A percentile compares a stretch with the other conserved stretches of the same genome.
These are phyloP conservation scores for Phyllachora maydis DNA, from an alignment of 2,329 filamentous ascomycete species.

Conservation along the genomic window DNA sequence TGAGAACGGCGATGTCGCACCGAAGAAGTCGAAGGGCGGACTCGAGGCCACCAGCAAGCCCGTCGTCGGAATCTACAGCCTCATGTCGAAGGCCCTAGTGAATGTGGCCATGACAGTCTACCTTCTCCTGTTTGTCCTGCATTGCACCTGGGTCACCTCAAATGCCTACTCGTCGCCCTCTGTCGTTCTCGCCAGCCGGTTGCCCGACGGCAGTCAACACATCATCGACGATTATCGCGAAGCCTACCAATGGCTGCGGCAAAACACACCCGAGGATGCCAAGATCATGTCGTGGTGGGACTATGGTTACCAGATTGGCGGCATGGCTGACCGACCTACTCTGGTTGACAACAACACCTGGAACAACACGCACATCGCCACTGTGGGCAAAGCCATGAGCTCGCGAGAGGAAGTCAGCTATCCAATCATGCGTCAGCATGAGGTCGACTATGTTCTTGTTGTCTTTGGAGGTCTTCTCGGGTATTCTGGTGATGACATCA, in stretches of 20 bases:
- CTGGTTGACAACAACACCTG: constrained; percentile 99
- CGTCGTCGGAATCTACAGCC: constrained; percentile 64
- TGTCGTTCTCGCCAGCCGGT: constrained; percentile 76
- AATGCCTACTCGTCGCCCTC: constrained; percentile 98
- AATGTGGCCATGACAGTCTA: constrained; percentile 56
- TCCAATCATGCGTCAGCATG: constrained; percentile 93
- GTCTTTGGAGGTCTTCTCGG: constrained; percentile 92
- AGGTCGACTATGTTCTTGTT: constrained; percentile 95
- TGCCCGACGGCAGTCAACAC: constrained; percentile 89
- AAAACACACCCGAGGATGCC: constrained; percentile 85
- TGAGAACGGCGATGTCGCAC: constrained; percentile 21
- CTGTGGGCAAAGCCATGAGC: constrained; percentile 97
- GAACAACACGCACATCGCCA: constrained; percentile 99
- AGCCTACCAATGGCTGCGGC: constrained; percentile 97
- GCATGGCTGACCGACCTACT: constrained; percentile 94
- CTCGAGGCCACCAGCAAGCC: constrained; percentile 55
- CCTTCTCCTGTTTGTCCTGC: constrained; percentile 79
- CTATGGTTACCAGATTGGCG: constrained; percentile 98
- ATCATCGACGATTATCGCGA: constrained; percentile 99
- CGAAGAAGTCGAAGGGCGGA: constrained; percentile 34
- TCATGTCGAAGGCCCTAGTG: constrained; percentile 60
- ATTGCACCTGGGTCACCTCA: constrained; percentile 98
- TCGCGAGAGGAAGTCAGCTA: constrained; percentile 96
- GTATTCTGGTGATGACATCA: constrained; percentile 97
- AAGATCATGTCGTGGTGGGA: constrained; percentile 99